Base-by-base conservation (phyloP, 768 basidiomycete species). In the Pleurotus sapidus region DNA sequence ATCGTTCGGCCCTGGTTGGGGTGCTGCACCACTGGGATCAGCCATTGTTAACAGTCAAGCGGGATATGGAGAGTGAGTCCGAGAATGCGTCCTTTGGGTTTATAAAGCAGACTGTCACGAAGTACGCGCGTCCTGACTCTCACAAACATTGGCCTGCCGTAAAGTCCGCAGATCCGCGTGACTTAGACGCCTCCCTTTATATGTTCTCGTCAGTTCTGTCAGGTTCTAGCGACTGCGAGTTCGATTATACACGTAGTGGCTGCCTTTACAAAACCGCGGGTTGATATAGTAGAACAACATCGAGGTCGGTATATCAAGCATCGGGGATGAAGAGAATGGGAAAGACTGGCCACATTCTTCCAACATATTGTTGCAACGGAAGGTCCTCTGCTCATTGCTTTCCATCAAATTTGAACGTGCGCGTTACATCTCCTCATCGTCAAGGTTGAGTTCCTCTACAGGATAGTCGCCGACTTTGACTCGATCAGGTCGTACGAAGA, bases 1-100 rank as follows among this genome's bases (percentile, higher is more conserved):
- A 65, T 97, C 95, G 72, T 98, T 88, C 23, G 88, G 86, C 49
- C 87, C 90, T n/a, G 91, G 90, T 65, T 87, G 88, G 59, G 90
- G 83, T 57, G 90, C 69, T 59, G 89, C 91, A 64, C 91, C 91
- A 66, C 89, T 92, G 11, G 91, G 89, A 76, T 93, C 91, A 61
- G 87, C 87, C 88, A 82, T 82, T 56, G 49, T 70, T 49, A 56
- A 50, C 68, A 49, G 34, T 59, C 23, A 59, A 59, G 59, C 63
- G 56, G 56, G 55, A 48, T 57, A 53, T 55, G 59, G 60, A 61
- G 53, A 61, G 53, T 56, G 54, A 61, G 55, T 62, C 56, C 61
- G 66, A 48, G 27, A 38, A 12, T 18, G 49, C 40, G 42, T 23
- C 34, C 49, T 34, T 7, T 25, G 7, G 12, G 11, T 57, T 49